Evolutionary conservation across 2,329 filamentous ascomycete species (phyloP).

Genomic region (Trichoderma brevicompactum): DNA sequence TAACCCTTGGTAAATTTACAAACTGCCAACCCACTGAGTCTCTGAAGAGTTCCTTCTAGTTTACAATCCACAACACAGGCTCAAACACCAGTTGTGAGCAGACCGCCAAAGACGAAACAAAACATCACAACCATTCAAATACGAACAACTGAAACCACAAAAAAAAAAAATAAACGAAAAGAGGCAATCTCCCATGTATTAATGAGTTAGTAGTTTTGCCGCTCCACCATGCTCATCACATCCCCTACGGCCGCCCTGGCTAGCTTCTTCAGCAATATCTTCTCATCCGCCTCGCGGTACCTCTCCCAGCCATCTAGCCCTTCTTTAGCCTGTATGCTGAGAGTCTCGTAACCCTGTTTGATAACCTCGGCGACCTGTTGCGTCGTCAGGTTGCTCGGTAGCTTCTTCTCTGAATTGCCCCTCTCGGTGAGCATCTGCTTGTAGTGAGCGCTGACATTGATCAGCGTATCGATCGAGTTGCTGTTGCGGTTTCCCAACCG

Average conservation of each 20-base stretch:
- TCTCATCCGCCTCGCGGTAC: constrained; percentile 86
- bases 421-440: constrained; percentile 74
- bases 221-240: constrained; percentile 56
- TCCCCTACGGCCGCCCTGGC: constrained; percentile 74
- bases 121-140: not conserved
- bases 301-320: constrained; percentile 83
- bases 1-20: too few relatives aligned
- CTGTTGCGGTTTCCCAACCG: constrained; percentile 59
- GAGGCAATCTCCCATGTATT: not conserved
- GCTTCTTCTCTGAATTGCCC: constrained; percentile 45
- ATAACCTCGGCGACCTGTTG: constrained; percentile 88
- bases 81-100: too few relatives aligned
- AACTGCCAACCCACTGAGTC: too few relatives aligned
- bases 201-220: constrained; percentile 32
- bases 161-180: not conserved
- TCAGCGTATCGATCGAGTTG: constrained; percentile 81
- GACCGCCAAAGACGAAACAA: not conserved
- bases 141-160: not conserved
- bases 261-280: constrained; percentile 83
- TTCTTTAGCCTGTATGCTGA: constrained; percentile 88
- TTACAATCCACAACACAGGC: not conserved
- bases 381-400: constrained; percentile 74
- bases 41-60: not conserved
- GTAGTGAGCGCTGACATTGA: constrained; percentile 85
- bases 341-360: constrained; percentile 92